phyloP scores from a whole-genome alignment of 306 rosid genomes.

The Prunus fruticosa region DNA sequence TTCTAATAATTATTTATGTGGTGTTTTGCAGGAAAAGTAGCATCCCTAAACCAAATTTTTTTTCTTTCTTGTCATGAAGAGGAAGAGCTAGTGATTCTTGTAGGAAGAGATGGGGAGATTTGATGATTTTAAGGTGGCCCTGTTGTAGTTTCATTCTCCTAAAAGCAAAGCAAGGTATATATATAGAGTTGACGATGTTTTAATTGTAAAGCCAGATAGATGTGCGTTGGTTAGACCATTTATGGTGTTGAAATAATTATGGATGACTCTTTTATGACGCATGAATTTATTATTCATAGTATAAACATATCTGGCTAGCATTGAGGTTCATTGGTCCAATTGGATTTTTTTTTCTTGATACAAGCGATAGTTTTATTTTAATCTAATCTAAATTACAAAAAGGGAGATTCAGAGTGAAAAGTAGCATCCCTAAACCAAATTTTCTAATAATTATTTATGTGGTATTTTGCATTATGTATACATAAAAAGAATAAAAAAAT shows the following conservation, averaged over 20 bases:
- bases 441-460: too few relatives aligned
- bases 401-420: fast-evolving
- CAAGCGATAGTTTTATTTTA: too few relatives aligned
- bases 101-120: background rate
- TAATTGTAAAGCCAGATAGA: background rate
- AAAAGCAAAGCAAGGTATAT: background rate
- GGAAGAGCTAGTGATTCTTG: background rate
- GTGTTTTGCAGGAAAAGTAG: too few relatives aligned
- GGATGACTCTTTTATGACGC: background rate
- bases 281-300: background rate
- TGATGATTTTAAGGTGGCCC: background rate
- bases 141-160: background rate
- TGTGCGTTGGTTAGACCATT: background rate
- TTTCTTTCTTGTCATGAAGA: conserved; percentile 22
- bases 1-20: too few relatives aligned
- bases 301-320: background rate
- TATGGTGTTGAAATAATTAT: background rate
- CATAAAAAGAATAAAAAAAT: too few relatives aligned
- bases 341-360: background rate
- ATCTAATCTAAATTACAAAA: fast-evolving
- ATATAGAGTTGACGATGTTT: background rate
- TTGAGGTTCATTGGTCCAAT: background rate
- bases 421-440: too few relatives aligned
- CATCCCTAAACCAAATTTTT: too few relatives aligned
- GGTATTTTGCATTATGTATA: too few relatives aligned